Percentiles rank a stretch among this genome's conserved stretches.
phyloP scores from a whole-genome alignment of 768 basidiomycete genomes.

The Podaxis sp. region DNA sequence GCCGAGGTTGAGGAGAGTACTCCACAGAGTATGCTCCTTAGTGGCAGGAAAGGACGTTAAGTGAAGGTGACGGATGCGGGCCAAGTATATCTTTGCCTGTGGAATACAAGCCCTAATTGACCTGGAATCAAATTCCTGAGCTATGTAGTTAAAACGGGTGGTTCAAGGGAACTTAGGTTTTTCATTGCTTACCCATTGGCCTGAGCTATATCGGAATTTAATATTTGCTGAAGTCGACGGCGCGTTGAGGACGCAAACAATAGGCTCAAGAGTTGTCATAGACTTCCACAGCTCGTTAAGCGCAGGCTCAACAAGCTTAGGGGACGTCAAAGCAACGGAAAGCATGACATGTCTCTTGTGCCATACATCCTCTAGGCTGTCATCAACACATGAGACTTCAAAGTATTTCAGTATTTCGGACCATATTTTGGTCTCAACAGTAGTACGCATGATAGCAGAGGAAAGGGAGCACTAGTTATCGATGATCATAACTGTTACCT shows the following conservation, averaged over 20 bases:
- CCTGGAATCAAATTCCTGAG: not conserved
- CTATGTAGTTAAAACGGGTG: not conserved
- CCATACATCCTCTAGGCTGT: not conserved
- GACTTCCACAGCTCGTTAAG: not conserved
- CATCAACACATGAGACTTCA: not conserved
- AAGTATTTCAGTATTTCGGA: not conserved
- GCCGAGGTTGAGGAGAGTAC: not conserved
- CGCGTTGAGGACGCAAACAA: not conserved
- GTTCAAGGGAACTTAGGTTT: not conserved
- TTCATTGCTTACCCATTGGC: not conserved
- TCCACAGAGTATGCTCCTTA: not conserved
- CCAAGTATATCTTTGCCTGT: not conserved
- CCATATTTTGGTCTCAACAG: not conserved
- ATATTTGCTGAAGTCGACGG: not conserved
- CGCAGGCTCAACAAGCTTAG: not conserved
- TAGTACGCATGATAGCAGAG: no score
- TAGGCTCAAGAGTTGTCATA: not conserved
- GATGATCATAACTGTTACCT: no score
- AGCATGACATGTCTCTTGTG: not conserved
- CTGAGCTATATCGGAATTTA: not conserved
- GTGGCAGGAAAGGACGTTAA: not conserved
- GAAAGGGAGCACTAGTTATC: no score
- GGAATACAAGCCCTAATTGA: not conserved
- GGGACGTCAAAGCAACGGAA: not conserved
- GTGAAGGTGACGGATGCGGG: not conserved